Percentiles rank a stretch among this genome's conserved stretches.
phyloP scores from a whole-genome alignment of 768 basidiomycete species.

The Trametopsis cervina region DNA sequence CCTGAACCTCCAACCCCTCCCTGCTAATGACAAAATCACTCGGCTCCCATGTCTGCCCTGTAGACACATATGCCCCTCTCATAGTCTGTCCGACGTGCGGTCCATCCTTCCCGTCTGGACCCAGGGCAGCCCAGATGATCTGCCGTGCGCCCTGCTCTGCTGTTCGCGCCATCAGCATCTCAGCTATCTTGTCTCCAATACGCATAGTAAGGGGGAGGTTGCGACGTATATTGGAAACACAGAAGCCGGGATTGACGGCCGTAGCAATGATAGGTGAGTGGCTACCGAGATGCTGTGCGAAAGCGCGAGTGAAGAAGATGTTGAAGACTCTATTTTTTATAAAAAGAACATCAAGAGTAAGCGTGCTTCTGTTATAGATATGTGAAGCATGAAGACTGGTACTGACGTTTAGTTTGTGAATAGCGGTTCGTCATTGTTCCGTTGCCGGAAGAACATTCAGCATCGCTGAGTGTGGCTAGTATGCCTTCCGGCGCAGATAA shows the following conservation, averaged over 20 bases:
- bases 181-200: slow-evolving; percentile 4
- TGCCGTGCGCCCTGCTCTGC: slow-evolving; percentile 31
- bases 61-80: slow-evolving; percentile 26
- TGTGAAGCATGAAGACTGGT: neutral
- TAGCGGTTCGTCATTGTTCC: slow-evolving; percentile 7
- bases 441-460: slow-evolving; percentile 22
- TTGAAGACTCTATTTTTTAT: slow-evolving; percentile 28
- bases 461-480: slow-evolving; percentile 22
- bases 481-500: slow-evolving; percentile 16
- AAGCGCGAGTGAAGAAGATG: slow-evolving; percentile 30
- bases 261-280: slow-evolving; percentile 24
- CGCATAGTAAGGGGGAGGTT: slow-evolving; percentile 6
- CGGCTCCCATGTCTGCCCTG: slow-evolving; percentile 22
- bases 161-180: slow-evolving; percentile 23
- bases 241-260: slow-evolving; percentile 30
- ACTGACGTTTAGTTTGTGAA: neutral
- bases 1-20: slow-evolving; percentile 25
- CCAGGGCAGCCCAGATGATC: slow-evolving; percentile 27
- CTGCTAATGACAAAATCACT: slow-evolving; percentile 27
- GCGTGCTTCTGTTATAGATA: too few species aligned
- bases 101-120: slow-evolving; percentile 13
- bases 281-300: slow-evolving; percentile 25
- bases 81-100: slow-evolving; percentile 9
- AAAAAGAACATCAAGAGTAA: neutral
- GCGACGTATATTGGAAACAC: slow-evolving; percentile 26